Conservation (phyloP, 2,329 filamentous ascomycete species). For the Orbilia quercus region DNA sequence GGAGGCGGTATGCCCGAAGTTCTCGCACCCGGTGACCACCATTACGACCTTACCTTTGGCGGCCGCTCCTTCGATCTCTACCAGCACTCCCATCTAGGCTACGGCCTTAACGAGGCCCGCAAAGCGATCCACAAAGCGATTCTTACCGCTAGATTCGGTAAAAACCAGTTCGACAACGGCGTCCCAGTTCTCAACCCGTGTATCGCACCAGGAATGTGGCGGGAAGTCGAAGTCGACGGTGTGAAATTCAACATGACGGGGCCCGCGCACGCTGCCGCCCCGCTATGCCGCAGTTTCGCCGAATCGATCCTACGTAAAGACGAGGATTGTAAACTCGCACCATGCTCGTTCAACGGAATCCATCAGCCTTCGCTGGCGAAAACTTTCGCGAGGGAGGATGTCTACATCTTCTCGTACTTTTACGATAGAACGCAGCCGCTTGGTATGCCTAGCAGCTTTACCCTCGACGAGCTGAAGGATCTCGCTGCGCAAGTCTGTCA, state of each 20-base stretch:
- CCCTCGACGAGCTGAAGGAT: slow-evolving; percentile 86
- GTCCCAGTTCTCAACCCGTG: slow-evolving; percentile 82
- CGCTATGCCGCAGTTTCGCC: slow-evolving; percentile 88
- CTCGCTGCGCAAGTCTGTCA: slow-evolving; percentile 83
- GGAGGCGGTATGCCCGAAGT: slow-evolving; percentile 85
- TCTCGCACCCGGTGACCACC: slow-evolving; percentile 90
- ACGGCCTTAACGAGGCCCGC: slow-evolving; percentile 94
- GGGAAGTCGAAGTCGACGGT: slow-evolving; percentile 75
- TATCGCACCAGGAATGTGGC: slow-evolving; percentile 81
- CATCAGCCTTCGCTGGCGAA: slow-evolving; percentile 92
- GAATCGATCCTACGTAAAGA: slow-evolving; percentile 94
- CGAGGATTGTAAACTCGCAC: slow-evolving; percentile 79
- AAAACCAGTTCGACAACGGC: slow-evolving; percentile 70
- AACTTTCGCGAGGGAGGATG: slow-evolving; percentile 89
- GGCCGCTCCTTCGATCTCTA: slow-evolving; percentile 92
- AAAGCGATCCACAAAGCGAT: slow-evolving; percentile 83
- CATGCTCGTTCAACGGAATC: slow-evolving; percentile 98
- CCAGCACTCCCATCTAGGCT: slow-evolving; percentile 97
- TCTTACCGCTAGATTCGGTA: slow-evolving; percentile 75
- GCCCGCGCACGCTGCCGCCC: slow-evolving; percentile 77
- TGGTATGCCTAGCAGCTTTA: slow-evolving; percentile 98
- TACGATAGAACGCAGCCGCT: slow-evolving; percentile 93
- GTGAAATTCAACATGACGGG: slow-evolving; percentile 87
- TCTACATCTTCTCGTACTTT: slow-evolving; percentile 98
- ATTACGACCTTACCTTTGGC: slow-evolving; percentile 90